phyloP scores from a whole-genome alignment of 2,329 filamentous ascomycete genomes.

The Penicillium capsulatum region DNA sequence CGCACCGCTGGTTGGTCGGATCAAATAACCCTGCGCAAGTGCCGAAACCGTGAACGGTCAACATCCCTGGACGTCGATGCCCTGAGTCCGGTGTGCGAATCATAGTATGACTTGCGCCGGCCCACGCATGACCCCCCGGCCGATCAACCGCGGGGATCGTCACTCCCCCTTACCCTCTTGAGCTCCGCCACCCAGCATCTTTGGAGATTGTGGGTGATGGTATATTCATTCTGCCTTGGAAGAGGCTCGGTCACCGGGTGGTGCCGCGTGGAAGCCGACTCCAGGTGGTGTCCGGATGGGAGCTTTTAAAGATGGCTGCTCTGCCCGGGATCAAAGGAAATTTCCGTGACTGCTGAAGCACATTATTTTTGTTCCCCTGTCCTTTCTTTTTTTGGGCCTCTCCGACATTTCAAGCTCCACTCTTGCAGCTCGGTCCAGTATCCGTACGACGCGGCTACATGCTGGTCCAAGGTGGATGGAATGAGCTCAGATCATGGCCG shows the following conservation, averaged over 20 bases:
- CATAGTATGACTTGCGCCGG: slow-evolving; percentile 14
- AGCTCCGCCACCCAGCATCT: slow-evolving; percentile 9
- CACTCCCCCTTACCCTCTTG: slow-evolving; percentile 6
- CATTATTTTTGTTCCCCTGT: too few species aligned
- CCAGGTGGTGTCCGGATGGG: background rate
- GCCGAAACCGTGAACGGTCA: slow-evolving; percentile 1
- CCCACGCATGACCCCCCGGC: slow-evolving; percentile 19
- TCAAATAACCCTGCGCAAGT: slow-evolving; percentile 2
- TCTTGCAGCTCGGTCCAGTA: too few species aligned
- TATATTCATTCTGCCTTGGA: slow-evolving; percentile 14
- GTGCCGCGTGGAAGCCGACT: slow-evolving; percentile 17
- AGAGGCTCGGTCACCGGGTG: slow-evolving; percentile 19
- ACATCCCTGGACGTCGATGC: too few species aligned
- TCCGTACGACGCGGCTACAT: slow-evolving; percentile 1
- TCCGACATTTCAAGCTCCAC: too few species aligned
- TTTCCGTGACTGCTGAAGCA: too few species aligned
- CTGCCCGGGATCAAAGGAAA: background rate
- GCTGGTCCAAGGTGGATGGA: background rate
- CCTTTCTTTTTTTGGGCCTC: too few species aligned
- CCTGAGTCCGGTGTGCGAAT: slow-evolving; percentile 16
- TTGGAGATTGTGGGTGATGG: slow-evolving; percentile 2
- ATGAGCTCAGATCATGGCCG: slow-evolving; percentile 3
- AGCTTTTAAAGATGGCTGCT: slow-evolving; percentile 21
- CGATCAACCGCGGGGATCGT: slow-evolving; percentile 19
- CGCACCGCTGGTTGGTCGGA: slow-evolving; percentile 6